phyloP scores from a whole-genome alignment of 2,329 filamentous ascomycete genomes.

The Clonostachys chloroleuca region DNA sequence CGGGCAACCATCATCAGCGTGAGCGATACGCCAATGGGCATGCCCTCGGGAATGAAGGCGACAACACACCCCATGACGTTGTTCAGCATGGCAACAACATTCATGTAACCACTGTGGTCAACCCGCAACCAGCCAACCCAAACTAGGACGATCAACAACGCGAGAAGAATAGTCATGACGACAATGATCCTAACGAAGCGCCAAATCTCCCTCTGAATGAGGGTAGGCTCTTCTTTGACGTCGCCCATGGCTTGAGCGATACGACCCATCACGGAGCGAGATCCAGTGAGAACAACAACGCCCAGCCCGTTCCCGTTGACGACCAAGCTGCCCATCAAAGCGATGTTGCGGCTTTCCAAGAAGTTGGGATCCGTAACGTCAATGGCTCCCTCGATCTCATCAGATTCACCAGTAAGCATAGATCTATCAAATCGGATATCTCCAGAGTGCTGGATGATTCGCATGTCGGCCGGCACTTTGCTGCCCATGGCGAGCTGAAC shows the following conservation, averaged over 20 bases:
- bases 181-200: slow-evolving; percentile 38
- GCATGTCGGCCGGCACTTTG: slow-evolving; percentile 42
- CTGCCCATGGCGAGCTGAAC: slow-evolving; percentile 39
- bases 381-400: slow-evolving; percentile 31
- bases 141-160: slow-evolving; percentile 34
- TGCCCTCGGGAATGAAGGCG: slow-evolving; percentile 32
- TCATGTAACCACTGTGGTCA: slow-evolving; percentile 30
- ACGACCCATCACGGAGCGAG: slow-evolving; percentile 32
- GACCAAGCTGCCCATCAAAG: slow-evolving; percentile 34
- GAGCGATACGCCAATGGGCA: slow-evolving; percentile 30
- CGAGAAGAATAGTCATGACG: slow-evolving; percentile 27
- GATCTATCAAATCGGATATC: slow-evolving; percentile 35
- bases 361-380: slow-evolving; percentile 33
- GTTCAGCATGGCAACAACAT: slow-evolving; percentile 35
- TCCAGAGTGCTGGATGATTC: slow-evolving; percentile 32
- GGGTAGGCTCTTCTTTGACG: slow-evolving; percentile 27
- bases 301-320: slow-evolving; percentile 33
- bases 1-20: slow-evolving; percentile 36
- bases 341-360: slow-evolving; percentile 36
- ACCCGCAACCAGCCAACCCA: slow-evolving; percentile 34
- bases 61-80: slow-evolving; percentile 35
- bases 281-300: slow-evolving; percentile 31
- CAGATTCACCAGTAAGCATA: slow-evolving; percentile 34
- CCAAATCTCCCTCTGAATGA: slow-evolving; percentile 34
- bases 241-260: slow-evolving; percentile 28